These are phyloP conservation scores for Acanthamoeba healyi DNA, from an alignment of 208 protist species.

Conservation along the genomic window DNA sequence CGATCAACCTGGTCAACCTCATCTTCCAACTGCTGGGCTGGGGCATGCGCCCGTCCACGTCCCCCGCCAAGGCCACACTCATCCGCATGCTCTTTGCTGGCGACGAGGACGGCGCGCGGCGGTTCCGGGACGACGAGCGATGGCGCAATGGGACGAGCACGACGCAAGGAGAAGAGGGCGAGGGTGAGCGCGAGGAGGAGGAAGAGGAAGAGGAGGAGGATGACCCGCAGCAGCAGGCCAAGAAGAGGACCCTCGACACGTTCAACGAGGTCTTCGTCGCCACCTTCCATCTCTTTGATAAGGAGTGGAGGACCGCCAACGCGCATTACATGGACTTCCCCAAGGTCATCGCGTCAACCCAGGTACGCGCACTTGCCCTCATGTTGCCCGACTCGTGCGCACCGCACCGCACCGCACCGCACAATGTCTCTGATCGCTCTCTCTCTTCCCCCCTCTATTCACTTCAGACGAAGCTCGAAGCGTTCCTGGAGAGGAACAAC, in stretches of 20 bases:
- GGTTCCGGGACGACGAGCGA: neutral
- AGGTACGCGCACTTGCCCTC: neutral
- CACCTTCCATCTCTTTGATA: slow-evolving; percentile 56
- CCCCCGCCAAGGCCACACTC: slow-evolving; percentile 4
- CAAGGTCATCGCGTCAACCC: slow-evolving; percentile 32
- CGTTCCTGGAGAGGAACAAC: slow-evolving; percentile 4
- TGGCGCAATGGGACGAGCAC: neutral
- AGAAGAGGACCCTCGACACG: neutral
- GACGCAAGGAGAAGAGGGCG: neutral
- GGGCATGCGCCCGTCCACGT: slow-evolving; percentile 47
- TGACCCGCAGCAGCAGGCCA: neutral
- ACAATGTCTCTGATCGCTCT: neutral
- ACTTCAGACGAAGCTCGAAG: neutral
- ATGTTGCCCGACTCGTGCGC: neutral
- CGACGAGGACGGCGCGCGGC: slow-evolving; percentile 32
- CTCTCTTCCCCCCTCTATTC: neutral
- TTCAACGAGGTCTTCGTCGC: slow-evolving; percentile 36
- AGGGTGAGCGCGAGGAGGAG: neutral
- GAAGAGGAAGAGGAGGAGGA: neutral
- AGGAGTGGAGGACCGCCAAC: slow-evolving; percentile 12
- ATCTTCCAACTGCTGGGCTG: slow-evolving; percentile 50
- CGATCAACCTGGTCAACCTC: slow-evolving; percentile 68
- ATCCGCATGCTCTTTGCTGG: slow-evolving; percentile 8
- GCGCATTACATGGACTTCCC: slow-evolving; percentile 71
- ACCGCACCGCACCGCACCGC: too few relatives aligned